Evolutionary conservation across 345 rosid species (phyloP).

Genomic region (Eucalyptus pumila): DNA sequence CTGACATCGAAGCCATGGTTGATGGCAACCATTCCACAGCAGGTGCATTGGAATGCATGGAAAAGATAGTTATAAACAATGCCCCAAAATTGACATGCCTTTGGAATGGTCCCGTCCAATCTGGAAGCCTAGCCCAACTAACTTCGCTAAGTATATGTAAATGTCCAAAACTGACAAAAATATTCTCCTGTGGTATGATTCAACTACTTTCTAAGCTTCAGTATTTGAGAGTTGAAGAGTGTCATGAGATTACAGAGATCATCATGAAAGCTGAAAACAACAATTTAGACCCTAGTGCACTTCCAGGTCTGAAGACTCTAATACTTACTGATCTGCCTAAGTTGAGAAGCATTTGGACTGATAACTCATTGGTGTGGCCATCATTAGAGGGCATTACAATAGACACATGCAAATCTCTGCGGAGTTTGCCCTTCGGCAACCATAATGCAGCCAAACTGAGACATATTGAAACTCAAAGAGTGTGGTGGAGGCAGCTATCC

Average conservation of each 20-base stretch:
- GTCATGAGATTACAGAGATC: conserved; percentile 4
- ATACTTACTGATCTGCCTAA: conserved; percentile 7
- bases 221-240: conserved; percentile 3
- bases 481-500: not conserved
- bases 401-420: not conserved
- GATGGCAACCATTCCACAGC: not conserved
- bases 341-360: not conserved
- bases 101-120: conserved; percentile 4
- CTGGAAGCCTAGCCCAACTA: conserved; percentile 5
- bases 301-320: conserved; percentile 3
- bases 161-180: not conserved
- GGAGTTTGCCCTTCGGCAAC: conserved; percentile 1
- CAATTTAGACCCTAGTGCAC: not conserved
- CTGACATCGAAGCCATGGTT: not conserved
- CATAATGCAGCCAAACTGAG: not conserved
- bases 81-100: not conserved
- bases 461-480: not conserved
- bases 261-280: not conserved
- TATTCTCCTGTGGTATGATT: conserved; percentile 1
- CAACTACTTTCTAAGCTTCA: conserved; percentile 4
- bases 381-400: not conserved
- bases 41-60: not conserved
- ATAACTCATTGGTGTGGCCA: conserved; percentile 5
- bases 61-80: not conserved
- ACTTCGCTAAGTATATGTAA: not conserved